These are phyloP conservation scores for Yarrowia yakushimensis DNA, from an alignment of 805 yeast species.

Conservation along the genomic window DNA sequence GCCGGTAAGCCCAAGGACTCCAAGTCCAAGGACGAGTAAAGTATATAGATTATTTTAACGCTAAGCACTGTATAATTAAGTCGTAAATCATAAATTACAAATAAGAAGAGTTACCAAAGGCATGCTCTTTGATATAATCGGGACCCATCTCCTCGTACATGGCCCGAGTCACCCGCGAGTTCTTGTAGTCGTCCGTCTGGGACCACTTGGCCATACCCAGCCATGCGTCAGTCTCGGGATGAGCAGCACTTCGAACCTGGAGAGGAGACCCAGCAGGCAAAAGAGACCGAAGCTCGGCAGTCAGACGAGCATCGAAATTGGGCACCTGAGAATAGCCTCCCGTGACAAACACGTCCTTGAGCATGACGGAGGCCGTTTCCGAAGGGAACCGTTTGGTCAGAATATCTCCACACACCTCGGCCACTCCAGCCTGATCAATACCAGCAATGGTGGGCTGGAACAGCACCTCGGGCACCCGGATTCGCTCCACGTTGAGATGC, in stretches of 20 bases:
- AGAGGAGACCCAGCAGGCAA: conserved; percentile 67
- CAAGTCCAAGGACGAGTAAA: neutral
- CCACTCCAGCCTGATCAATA: conserved; percentile 90
- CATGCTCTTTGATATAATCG: conserved; percentile 84
- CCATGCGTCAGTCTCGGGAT: conserved; percentile 85
- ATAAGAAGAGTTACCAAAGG: conserved; percentile 55
- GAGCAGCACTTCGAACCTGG: conserved; percentile 56
- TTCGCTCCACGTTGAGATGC: conserved; percentile 85
- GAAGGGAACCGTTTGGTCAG: conserved; percentile 54
- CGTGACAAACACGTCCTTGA: conserved; percentile 64
- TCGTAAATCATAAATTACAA: neutral
- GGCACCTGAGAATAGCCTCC: conserved; percentile 77
- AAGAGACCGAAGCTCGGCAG: conserved; percentile 61
- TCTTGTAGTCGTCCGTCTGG: conserved; percentile 44
- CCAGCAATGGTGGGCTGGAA: conserved; percentile 95
- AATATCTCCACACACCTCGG: conserved; percentile 69
- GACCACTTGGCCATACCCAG: conserved; percentile 88
- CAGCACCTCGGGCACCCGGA: conserved; percentile 85
- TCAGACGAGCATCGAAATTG: conserved; percentile 65
- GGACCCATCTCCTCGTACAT: conserved; percentile 89
- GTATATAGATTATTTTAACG: conserved; percentile 5
- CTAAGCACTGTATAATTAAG: neutral
- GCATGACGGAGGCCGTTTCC: conserved; percentile 40
- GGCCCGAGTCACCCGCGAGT: conserved; percentile 54
- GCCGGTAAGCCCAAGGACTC: neutral